A percentile compares a stretch with the other conserved stretches of the same genome.
Conservation (phyloP, 2,329 filamentous ascomycete genomes). For the Geosmithia morbida region DNA sequence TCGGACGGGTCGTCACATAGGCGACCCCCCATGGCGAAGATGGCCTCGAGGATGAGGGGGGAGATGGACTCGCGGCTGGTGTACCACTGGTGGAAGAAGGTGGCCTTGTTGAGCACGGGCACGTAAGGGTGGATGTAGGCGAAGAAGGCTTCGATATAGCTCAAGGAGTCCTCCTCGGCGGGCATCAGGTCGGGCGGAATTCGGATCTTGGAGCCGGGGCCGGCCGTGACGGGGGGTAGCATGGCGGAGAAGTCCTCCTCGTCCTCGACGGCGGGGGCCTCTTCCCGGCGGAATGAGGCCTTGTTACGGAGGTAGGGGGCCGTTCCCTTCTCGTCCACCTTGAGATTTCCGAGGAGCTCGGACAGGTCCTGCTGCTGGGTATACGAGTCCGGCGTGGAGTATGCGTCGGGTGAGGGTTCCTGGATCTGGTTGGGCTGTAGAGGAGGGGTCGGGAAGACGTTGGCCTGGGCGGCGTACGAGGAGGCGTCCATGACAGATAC, state of each 20-base stretch:
- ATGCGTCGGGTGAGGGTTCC: constrained; percentile 29
- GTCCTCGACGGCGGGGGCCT: constrained; percentile 53
- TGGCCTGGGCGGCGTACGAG: constrained; percentile 25
- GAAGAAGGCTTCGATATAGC: constrained; percentile 88
- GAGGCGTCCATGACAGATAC: constrained; percentile 35
- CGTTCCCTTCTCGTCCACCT: constrained; percentile 75
- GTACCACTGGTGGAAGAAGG: constrained; percentile 85
- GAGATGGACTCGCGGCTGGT: constrained; percentile 73
- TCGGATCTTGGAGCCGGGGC: constrained; percentile 63
- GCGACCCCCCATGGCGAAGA: constrained; percentile 79
- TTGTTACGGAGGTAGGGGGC: constrained; percentile 74
- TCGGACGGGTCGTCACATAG: constrained; percentile 72
- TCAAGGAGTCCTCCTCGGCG: constrained; percentile 62
- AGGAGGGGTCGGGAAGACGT: constrained; percentile 39
- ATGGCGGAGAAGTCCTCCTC: constrained; percentile 58
- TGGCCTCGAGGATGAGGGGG: constrained; percentile 73
- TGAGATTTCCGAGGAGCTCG: constrained; percentile 72
- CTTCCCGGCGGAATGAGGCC: constrained; percentile 31
- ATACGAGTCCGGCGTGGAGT: constrained; percentile 44
- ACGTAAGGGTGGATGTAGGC: constrained; percentile 83
- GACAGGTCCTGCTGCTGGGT: constrained; percentile 53
- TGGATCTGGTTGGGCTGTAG: constrained; percentile 14
- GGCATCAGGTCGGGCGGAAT: constrained; percentile 94
- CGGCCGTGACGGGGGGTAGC: constrained; percentile 52
- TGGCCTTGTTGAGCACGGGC: constrained; percentile 68